phyloP scores from a whole-genome alignment of 208 protist species.

The Naegleria fowleri region DNA sequence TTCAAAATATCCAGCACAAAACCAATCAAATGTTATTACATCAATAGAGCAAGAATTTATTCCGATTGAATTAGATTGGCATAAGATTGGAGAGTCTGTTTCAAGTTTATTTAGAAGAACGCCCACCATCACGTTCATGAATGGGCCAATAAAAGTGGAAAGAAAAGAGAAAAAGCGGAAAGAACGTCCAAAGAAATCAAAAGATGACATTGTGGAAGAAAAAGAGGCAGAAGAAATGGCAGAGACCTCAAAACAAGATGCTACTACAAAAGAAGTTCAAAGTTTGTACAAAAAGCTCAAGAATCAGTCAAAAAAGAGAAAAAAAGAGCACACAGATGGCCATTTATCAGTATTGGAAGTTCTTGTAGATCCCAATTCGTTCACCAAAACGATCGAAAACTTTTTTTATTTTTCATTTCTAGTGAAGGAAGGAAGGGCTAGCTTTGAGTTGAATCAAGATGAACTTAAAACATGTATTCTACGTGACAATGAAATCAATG shows the following conservation, averaged over 20 bases:
- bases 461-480: neutral
- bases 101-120: neutral
- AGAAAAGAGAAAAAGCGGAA: neutral
- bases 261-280: neutral
- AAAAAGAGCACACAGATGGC: neutral
- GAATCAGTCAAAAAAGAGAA: neutral
- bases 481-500: neutral
- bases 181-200: neutral
- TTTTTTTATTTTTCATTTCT: slow-evolving; percentile 12
- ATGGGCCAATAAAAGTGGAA: neutral
- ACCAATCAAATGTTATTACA: neutral
- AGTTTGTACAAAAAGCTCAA: neutral
- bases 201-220: neutral
- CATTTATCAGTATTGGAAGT: neutral
- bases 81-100: neutral
- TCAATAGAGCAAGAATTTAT: neutral
- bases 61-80: neutral
- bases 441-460: neutral
- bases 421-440: neutral
- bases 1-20: neutral
- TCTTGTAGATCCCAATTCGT: neutral
- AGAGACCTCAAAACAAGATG: neutral
- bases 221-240: neutral
- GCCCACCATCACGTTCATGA: neutral
- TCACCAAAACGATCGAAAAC: slow-evolving; percentile 8